Conservation (phyloP, 2,329 filamentous ascomycete genomes). For the Dactylellina sp. region DNA sequence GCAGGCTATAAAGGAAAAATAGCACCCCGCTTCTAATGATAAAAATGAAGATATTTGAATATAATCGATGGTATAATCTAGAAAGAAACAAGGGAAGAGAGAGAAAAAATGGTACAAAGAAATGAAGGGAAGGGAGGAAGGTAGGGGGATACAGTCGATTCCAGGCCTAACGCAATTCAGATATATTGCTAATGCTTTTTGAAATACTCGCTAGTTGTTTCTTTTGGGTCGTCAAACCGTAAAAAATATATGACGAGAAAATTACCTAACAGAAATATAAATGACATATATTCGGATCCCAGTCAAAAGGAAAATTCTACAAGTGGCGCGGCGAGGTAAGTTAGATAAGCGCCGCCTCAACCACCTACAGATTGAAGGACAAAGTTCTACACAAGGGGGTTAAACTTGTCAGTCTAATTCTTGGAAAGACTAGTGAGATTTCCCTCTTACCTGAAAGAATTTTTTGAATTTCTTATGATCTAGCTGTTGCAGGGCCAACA, state of each 20-base stretch:
- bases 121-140: slow-evolving; percentile 10
- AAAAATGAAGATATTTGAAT: no score
- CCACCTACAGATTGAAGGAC: slow-evolving; percentile 51
- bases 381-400: slow-evolving; percentile 35
- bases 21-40: no score
- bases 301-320: slow-evolving; percentile 3
- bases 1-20: no score
- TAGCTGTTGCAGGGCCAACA: slow-evolving; percentile 57
- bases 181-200: not conserved
- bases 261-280: slow-evolving; percentile 20
- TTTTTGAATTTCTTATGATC: slow-evolving; percentile 59
- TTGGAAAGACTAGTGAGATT: no score
- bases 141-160: not conserved
- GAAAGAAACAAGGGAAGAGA: not conserved
- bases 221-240: slow-evolving; percentile 6
- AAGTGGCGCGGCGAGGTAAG: not conserved
- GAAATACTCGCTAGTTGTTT: not conserved
- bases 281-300: slow-evolving; percentile 3
- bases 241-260: slow-evolving; percentile 22
- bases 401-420: not conserved
- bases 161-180: slow-evolving; percentile 1
- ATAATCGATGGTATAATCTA: no score
- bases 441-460: slow-evolving; percentile 58
- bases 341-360: no score
- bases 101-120: slow-evolving; percentile 28